These are phyloP conservation scores for Knufia petricola DNA, from an alignment of 2,329 filamentous ascomycete genomes.

Conservation along the genomic window DNA sequence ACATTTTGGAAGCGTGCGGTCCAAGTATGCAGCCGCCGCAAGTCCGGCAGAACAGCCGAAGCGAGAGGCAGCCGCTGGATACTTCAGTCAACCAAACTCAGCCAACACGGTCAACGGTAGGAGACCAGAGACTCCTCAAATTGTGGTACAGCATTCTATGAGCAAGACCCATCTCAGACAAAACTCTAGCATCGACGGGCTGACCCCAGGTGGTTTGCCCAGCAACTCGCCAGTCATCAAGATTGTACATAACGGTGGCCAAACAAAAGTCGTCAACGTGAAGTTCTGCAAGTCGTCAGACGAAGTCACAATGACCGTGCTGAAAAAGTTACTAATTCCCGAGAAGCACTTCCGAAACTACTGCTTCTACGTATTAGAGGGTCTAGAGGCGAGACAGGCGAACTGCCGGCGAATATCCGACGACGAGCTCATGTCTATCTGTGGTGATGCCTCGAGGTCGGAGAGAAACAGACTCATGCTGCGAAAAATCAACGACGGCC, in stretches of 20 bases:
- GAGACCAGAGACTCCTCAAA: constrained; percentile 53
- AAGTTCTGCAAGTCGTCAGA: constrained; percentile 84
- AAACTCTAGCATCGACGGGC: constrained; percentile 74
- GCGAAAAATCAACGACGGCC: constrained; percentile 81
- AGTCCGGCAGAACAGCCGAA: constrained; percentile 47
- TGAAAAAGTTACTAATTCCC: constrained; percentile 77
- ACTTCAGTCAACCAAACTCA: constrained; percentile 47
- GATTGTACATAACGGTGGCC: constrained; percentile 83
- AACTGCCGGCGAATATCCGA: constrained; percentile 77
- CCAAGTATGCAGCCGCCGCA: constrained; percentile 53
- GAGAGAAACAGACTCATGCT: constrained; percentile 88
- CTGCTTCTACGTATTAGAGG: constrained; percentile 89
- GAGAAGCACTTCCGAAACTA: constrained; percentile 91
- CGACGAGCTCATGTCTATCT: constrained; percentile 79
- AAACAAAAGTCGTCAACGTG: constrained; percentile 89
- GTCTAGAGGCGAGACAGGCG: constrained; percentile 69
- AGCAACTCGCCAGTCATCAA: constrained; percentile 81
- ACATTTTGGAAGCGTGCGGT: constrained; percentile 41
- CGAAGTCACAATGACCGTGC: constrained; percentile 80
- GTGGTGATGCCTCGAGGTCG: constrained; percentile 72
- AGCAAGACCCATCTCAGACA: constrained; percentile 63
- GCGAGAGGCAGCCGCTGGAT: constrained; percentile 42
- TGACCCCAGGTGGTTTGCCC: constrained; percentile 76
- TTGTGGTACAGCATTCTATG: constrained; percentile 52
- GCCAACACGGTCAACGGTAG: constrained; percentile 45